Evolutionary conservation across 129 eudicot genomes (phyloP), one percentile per base, ranked within the genome.

Genomic region (Ambrosia trifida): DNA sequence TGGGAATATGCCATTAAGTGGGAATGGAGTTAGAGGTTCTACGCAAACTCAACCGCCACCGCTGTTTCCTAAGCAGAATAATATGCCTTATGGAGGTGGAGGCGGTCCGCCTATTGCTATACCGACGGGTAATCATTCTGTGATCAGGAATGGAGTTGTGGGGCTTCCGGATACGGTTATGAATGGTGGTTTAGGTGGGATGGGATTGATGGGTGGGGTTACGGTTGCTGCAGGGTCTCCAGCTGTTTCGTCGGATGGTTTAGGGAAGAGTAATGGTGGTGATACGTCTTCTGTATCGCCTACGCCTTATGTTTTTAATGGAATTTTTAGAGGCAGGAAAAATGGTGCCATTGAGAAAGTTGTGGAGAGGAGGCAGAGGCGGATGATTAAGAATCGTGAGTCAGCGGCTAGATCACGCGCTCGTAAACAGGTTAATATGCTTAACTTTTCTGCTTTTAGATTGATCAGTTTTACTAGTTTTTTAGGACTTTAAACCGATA

Each of bases 331-430:
- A 64, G 96, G 99, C 4, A 80, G 97, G 70, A 90, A 81, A 74
- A 54, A 38, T 13, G 76, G 85, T 75, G 78, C 96, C 2, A 77
- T 94, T 68, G 99, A 94, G 80, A 94, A 90, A 76, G 97, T 90
- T 30, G 85, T 87, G 17, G 99, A 94, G 72, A 81, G 99, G 79
- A 87, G 99, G 79, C 99, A 94, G 73, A 84, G 94, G 76, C 82
- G 99, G 17, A 94, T 94, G 99, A 90, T 94, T 28, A 94, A 94
- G 75, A 94, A 94, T 69, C 75, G 99, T 32, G 99, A 94, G 68
- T 94, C 99, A 2, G 99, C 99, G 77, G 99, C 99, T 7, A 85
- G 99, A 83, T 94, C 99, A 66, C 81, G 99, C 52, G 97, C 97
- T 80, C 97, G 99, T 57, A 94, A 94, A 66, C 99, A 94, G 99